Conservation (phyloP, 176 grass and related monocot species). For the Avena sativa region DNA sequence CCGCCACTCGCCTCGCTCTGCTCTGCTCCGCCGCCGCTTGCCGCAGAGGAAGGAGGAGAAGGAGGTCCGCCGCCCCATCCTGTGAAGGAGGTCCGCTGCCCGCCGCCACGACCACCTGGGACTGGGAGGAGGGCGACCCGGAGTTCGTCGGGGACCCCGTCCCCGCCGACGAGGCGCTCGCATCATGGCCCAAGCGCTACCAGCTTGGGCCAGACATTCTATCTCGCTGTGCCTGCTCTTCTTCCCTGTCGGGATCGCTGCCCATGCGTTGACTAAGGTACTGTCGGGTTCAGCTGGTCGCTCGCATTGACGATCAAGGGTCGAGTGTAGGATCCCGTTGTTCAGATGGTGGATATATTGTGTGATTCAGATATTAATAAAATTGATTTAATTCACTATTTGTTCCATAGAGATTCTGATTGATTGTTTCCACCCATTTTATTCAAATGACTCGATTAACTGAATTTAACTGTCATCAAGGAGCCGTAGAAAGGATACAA, state of each 20-base stretch:
- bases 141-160: neutral
- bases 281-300: slow-evolving; percentile 43
- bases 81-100: neutral
- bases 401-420: neutral
- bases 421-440: neutral
- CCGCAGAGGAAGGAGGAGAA: too few relatives aligned
- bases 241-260: slow-evolving; percentile 79
- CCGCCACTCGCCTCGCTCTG: too few relatives aligned
- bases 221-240: slow-evolving; percentile 89
- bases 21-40: too few relatives aligned
- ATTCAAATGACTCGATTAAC: neutral
- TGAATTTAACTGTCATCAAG: neutral
- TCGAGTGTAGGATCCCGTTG: slow-evolving; percentile 31
- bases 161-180: too few relatives aligned
- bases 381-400: slow-evolving; percentile 30
- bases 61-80: too few relatives aligned
- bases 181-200: too few relatives aligned
- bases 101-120: neutral
- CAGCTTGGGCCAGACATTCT: slow-evolving; percentile 59
- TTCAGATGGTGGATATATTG: slow-evolving; percentile 35
- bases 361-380: slow-evolving; percentile 47
- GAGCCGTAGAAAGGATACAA: too few relatives aligned
- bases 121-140: neutral
- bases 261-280: slow-evolving; percentile 73
- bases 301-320: slow-evolving; percentile 47